Conservation (phyloP, 345 rosid species). For the Citrus medica region DNA sequence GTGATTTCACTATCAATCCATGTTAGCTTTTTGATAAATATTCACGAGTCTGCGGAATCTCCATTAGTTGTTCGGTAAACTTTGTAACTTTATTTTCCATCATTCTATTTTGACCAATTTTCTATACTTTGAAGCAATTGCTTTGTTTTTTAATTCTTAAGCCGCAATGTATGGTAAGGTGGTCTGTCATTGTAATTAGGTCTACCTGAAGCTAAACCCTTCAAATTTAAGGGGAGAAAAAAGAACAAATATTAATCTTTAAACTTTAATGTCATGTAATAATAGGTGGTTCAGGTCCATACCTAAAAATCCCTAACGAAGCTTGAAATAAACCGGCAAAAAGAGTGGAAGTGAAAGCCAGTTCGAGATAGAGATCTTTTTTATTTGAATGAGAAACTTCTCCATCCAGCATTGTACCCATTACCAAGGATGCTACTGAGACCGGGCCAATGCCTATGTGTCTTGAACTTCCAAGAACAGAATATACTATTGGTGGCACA, state of each 20-base stretch:
- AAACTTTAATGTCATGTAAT: neutral
- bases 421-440: constrained; percentile 42
- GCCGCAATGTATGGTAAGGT: neutral
- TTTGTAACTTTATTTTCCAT: too few species aligned
- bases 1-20: neutral
- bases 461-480: constrained; percentile 52
- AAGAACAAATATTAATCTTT: neutral
- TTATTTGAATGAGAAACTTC: constrained; percentile 25
- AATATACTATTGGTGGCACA: constrained; percentile 53
- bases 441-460: constrained; percentile 51
- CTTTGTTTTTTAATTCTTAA: neutral
- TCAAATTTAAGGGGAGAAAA: neutral
- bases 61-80: neutral
- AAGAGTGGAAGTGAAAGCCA: constrained; percentile 45
- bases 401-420: constrained; percentile 34
- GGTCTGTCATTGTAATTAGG: neutral
- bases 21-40: neutral
- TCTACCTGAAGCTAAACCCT: neutral
- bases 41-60: neutral
- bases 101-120: neutral
- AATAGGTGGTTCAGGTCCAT: neutral
- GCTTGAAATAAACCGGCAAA: constrained; percentile 47
- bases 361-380: constrained; percentile 22
- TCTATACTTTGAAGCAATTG: neutral
- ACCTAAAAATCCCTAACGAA: constrained; percentile 47